Evolutionary conservation across 305 asterid species (phyloP), one percentile per base, ranked within the genome.

Genomic region (Fraxinus ornus): DNA sequence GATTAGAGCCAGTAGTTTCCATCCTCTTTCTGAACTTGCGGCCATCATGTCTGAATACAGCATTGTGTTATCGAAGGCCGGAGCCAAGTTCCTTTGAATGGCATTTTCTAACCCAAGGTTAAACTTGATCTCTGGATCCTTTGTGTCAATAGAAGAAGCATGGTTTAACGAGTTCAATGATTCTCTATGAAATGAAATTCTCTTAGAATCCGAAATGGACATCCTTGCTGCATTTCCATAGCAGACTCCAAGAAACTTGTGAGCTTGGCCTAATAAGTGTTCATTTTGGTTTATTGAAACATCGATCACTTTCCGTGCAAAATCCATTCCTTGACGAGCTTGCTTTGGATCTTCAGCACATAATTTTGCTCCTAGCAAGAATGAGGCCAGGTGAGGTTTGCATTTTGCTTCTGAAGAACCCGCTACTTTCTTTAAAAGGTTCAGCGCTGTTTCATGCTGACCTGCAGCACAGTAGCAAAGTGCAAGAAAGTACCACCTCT

Each of bases 401-500:
- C 78, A 79, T 64, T 84, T 90, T 75, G 85, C 87, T 85, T 92
- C 97, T 1, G 97, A 90, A 77, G 52, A n/a, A 32, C 92, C 91
- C 0, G 90, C 83, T 3, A 86, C 89, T 82, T 93, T 95, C 90
- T 89, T 91, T n/a, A 95, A 83, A 83, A 95, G 94, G 81, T 89
- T 85, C 37, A 93, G 81, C 0, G 98, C 94, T 0, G 92, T 84
- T 41, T 83, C 85, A 84, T 88, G 80, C 84, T 91, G 93, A 37
- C 96, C 97, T 9, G 92, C 90, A 70, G 98, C 91, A 33, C 93
- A 86, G 76, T 91, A 94, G 87, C 96, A 94, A 13, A 95, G 96
- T 73, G 97, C 97, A 70, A 95, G 98, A 89, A 93, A 90, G 83
- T 92, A 94, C 99, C 99, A 95, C 75, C 97, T 91, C 86, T 93